Evolutionary conservation across 768 basidiomycete genomes (phyloP).

Genomic region (Psilocybe cubensis): DNA sequence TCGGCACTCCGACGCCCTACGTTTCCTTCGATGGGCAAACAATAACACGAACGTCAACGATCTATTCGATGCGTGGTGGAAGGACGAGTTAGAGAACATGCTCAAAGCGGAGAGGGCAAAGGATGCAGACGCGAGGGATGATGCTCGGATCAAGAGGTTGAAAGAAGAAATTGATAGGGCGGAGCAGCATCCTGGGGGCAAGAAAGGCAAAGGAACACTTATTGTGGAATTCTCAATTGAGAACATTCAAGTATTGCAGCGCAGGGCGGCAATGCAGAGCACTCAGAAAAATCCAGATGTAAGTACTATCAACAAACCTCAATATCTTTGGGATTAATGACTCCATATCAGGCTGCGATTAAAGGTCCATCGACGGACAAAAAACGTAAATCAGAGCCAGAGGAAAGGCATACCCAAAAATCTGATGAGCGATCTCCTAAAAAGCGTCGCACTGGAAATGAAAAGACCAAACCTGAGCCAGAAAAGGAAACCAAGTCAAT

Average conservation of each 20-base stretch:
- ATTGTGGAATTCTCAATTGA: slow-evolving; percentile 98
- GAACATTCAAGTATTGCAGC: slow-evolving; percentile 87
- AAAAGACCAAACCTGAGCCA: slow-evolving; percentile 9
- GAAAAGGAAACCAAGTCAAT: slow-evolving; percentile 12
- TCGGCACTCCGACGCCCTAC: slow-evolving; percentile 86
- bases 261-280: slow-evolving; percentile 52
- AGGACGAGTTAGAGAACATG: slow-evolving; percentile 69
- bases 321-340: too few relatives aligned
- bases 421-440: slow-evolving; percentile 19
- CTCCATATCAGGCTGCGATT: background rate
- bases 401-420: slow-evolving; percentile 8
- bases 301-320: slow-evolving; percentile 11
- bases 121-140: slow-evolving; percentile 58
- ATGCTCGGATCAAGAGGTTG: slow-evolving; percentile 56
- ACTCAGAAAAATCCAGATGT: slow-evolving; percentile 39
- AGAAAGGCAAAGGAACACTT: slow-evolving; percentile 53
- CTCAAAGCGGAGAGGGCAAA: slow-evolving; percentile 64
- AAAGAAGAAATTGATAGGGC: slow-evolving; percentile 50
- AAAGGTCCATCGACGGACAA: slow-evolving; percentile 4
- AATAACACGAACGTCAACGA: slow-evolving; percentile 71
- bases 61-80: slow-evolving; percentile 91
- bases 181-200: slow-evolving; percentile 38
- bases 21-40: slow-evolving; percentile 93
- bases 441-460: slow-evolving; percentile 18
- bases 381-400: slow-evolving; percentile 16